These are phyloP conservation scores for Pythium aphanidermatum DNA, from an alignment of 352 stramenopile species.

Conservation along the genomic window DNA sequence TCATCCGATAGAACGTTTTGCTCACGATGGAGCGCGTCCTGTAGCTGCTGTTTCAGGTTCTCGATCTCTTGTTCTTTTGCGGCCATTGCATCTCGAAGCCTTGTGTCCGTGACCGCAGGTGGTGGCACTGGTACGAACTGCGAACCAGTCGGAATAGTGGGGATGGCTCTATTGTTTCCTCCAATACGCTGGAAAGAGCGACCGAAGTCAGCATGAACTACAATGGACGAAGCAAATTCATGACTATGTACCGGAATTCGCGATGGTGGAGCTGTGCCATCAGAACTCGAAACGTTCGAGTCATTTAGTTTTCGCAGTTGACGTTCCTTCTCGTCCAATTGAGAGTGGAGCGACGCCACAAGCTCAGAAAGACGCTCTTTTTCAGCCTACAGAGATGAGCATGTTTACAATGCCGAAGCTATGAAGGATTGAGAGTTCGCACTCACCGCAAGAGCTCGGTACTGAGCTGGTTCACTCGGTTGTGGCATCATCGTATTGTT, in stretches of 20 bases:
- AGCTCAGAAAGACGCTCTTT: conserved; percentile 58
- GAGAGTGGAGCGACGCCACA: conserved; percentile 39
- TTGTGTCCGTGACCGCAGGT: conserved; percentile 9
- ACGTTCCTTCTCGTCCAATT: conserved; percentile 62
- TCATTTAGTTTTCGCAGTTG: conserved; percentile 21
- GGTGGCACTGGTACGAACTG: conserved; percentile 9
- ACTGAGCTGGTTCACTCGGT: conserved; percentile 42
- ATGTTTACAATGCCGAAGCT: no score
- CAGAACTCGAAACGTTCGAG: conserved; percentile 9
- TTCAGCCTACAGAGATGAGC: conserved; percentile 42
- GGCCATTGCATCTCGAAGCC: conserved; percentile 44
- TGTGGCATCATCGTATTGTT: conserved; percentile 28
- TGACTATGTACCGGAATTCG: conserved; percentile 12
- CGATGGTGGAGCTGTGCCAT: not conserved
- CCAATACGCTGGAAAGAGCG: no score
- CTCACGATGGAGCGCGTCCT: conserved; percentile 3
- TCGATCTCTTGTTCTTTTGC: conserved; percentile 63
- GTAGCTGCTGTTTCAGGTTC: conserved; percentile 31
- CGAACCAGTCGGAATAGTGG: no score
- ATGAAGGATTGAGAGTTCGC: not conserved
- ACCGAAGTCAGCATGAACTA: no score
- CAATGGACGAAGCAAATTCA: no score
- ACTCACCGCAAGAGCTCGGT: conserved; percentile 42
- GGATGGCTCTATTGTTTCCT: no score
- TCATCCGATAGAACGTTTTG: not conserved